Evolutionary conservation across 2,329 filamentous ascomycete species (phyloP), one percentile per base, ranked within the genome.

Genomic region (Penicillium paneum): DNA sequence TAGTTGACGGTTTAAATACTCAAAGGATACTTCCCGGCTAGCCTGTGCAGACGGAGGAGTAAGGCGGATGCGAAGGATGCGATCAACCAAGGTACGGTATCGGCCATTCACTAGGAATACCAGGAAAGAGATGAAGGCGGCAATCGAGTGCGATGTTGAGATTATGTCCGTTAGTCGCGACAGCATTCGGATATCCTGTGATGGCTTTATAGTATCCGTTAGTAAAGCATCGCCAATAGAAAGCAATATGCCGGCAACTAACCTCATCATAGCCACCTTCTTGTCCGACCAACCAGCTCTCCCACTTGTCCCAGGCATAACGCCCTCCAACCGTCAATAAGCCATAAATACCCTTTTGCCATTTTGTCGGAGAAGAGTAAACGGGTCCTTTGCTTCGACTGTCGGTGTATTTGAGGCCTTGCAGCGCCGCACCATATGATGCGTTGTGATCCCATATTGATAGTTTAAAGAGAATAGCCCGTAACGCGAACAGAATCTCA

Each of bases 391-490:
- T 74, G 49, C 79, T 81, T 58, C 93, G 83, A 45, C 91, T 92
- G 70, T 97, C 93, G 11, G 90, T 89, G 68, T 93, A 97, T 68
- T 87, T 87, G 28, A 99, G 81, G 59, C 96, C 96, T 73, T 99
- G 94, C 46, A 99, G 79, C 34, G 90, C 87, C 11, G 94, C 94
- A 56, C 94, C 94, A 73, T 99, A 97, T 5, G 90, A 95, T 36
- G 94, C 90, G 71, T 96, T 87, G 72, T 97, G 90, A 72, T 97
- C 92, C 94, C 94, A 99, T 55, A 99, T 87, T 15, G 89, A 91
- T 58, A 99, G 82, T 75, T 99, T 99, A 80, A 97, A 99, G 8
- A 99, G 78, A 3, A 91, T 78, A 2, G 88, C 84, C 43, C 93
- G 82, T 52, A 99, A 79, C 0, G 79, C 82, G 28, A 97, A 80